Conservation (phyloP, 495 filamentous ascomycete species). For the Usnea hakonensis region DNA sequence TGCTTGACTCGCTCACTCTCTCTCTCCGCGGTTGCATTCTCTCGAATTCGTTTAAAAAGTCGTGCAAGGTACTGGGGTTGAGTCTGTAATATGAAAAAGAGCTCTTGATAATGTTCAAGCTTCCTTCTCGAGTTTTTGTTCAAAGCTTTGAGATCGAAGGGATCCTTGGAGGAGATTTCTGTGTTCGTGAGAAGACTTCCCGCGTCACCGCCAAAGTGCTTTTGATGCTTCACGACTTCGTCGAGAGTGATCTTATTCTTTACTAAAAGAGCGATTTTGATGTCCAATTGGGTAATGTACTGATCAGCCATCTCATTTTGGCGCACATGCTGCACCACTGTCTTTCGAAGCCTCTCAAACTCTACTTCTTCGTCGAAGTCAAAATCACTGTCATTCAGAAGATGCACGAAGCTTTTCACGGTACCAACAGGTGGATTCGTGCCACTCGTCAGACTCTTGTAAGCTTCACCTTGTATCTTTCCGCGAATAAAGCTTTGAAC, state of each 20-base stretch:
- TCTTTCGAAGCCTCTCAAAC: constrained; percentile 85
- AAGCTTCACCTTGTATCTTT: constrained; percentile 92
- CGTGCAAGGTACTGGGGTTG: constrained; percentile 90
- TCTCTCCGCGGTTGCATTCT: constrained; percentile 80
- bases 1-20: constrained; percentile 87
- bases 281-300: constrained; percentile 95
- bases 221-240: constrained; percentile 95
- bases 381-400: constrained; percentile 96
- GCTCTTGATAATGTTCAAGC: constrained; percentile 91
- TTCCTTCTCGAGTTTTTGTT: constrained; percentile 95
- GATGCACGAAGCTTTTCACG: constrained; percentile 94
- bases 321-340: constrained; percentile 90
- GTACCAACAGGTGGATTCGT: constrained; percentile 96
- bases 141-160: constrained; percentile 91
- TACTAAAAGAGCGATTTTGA: constrained; percentile 96
- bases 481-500: constrained; percentile 93
- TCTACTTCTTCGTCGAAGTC: constrained; percentile 99
- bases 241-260: constrained; percentile 99
- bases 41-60: constrained; percentile 75
- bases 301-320: constrained; percentile 96
- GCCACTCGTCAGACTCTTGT: constrained; percentile 91
- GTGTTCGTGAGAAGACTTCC: constrained; percentile 79
- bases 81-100: constrained; percentile 96
- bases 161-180: constrained; percentile 79
- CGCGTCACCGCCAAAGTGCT: constrained; percentile 87